Percentiles rank a stretch among this genome's conserved stretches.
Conservation (phyloP, 1,139 yeast species). For the Trichomonascaceae sp. region DNA sequence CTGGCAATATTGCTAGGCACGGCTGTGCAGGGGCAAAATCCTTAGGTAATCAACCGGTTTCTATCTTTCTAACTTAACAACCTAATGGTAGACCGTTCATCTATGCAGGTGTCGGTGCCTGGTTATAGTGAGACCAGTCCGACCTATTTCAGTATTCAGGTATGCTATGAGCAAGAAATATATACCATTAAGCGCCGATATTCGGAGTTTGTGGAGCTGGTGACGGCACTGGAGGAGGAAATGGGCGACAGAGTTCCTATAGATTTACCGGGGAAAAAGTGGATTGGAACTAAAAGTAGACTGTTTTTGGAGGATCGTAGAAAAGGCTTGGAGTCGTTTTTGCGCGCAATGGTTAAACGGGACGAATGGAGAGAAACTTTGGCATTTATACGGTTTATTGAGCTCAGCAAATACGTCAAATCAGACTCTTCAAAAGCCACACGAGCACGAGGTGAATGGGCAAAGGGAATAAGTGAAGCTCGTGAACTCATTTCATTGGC, state of each 20-base stretch:
- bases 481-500: constrained; percentile 24
- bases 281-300: constrained; percentile 26
- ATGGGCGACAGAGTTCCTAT: constrained; percentile 43
- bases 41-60: not conserved
- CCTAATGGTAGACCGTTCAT: constrained; percentile 5
- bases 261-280: constrained; percentile 40
- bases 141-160: constrained; percentile 34
- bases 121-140: constrained; percentile 32
- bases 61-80: not conserved
- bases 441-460: constrained; percentile 25
- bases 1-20: not conserved
- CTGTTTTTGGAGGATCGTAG: constrained; percentile 31
- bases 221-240: constrained; percentile 40
- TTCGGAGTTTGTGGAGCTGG: constrained; percentile 49
- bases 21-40: not conserved
- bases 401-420: constrained; percentile 10
- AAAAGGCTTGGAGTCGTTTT: constrained; percentile 29
- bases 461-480: constrained; percentile 23
- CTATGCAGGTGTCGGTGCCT: constrained; percentile 29
- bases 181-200: constrained; percentile 40
- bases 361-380: constrained; percentile 32
- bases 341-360: constrained; percentile 29
- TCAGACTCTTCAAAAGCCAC: constrained; percentile 9
- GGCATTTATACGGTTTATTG: constrained; percentile 29
- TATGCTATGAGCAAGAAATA: constrained; percentile 27